A percentile compares a stretch with the other conserved stretches of the same genome.
These are phyloP conservation scores for Kandelia obovata DNA, from an alignment of 345 rosid species.

Conservation along the genomic window DNA sequence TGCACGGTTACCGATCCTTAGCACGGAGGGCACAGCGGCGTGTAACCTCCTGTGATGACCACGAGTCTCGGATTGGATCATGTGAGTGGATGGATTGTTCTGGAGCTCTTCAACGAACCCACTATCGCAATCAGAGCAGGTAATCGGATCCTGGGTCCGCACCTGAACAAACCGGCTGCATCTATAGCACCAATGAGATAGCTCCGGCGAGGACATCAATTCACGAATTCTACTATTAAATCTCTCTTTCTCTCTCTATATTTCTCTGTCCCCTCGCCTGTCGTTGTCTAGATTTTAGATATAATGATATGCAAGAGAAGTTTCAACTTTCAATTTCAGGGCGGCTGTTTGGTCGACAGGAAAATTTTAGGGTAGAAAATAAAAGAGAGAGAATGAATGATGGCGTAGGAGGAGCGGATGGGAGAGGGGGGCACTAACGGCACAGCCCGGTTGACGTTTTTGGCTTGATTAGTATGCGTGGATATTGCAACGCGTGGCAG, in stretches of 20 bases:
- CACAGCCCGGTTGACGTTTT: slow-evolving; percentile 28
- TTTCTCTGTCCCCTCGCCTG: neutral
- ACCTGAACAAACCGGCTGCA: slow-evolving; percentile 67
- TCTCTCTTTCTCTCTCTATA: too few species aligned
- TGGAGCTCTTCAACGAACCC: slow-evolving; percentile 78
- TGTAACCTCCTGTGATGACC: slow-evolving; percentile 10
- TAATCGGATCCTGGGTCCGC: slow-evolving; percentile 37
- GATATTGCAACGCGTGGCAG: slow-evolving; percentile 16
- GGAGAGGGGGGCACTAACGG: slow-evolving; percentile 16
- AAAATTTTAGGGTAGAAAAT: neutral
- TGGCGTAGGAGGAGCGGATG: neutral
- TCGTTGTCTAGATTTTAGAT: too few species aligned
- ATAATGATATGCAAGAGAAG: too few species aligned
- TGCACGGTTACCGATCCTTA: slow-evolving; percentile 30
- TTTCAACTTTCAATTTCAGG: too few species aligned
- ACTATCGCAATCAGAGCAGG: slow-evolving; percentile 74
- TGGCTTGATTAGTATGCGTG: slow-evolving; percentile 28
- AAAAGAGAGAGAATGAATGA: neutral
- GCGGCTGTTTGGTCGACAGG: too few species aligned
- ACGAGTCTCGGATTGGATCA: slow-evolving; percentile 27
- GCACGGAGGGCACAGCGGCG: slow-evolving; percentile 27
- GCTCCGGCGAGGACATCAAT: slow-evolving; percentile 47
- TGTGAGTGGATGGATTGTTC: slow-evolving; percentile 20
- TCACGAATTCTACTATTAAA: slow-evolving; percentile 2
- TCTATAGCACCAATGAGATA: slow-evolving; percentile 84